Conservation (phyloP, 306 rosid genomes). For the Acacia melanoxylon region DNA sequence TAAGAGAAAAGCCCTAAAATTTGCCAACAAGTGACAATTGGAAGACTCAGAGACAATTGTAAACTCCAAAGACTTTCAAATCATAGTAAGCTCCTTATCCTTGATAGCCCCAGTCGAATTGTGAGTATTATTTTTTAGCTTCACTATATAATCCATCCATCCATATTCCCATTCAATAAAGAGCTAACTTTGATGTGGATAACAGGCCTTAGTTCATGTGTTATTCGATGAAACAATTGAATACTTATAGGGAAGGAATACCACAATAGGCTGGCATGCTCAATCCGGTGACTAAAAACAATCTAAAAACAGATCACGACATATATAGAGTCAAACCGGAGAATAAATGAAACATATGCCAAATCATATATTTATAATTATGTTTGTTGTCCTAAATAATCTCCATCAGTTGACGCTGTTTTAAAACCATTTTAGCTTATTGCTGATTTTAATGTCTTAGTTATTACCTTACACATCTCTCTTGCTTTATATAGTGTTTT, state of each 20-base stretch:
- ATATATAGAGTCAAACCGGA: too few species aligned
- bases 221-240: neutral
- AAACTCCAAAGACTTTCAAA: neutral
- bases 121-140: neutral
- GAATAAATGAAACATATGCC: neutral
- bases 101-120: neutral
- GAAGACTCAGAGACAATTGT: neutral
- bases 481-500: neutral
- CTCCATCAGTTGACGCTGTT: neutral
- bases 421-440: neutral
- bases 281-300: neutral
- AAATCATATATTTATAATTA: too few species aligned
- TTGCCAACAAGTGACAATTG: neutral
- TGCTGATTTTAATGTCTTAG: neutral
- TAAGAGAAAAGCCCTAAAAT: neutral
- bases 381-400: neutral
- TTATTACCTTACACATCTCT: neutral
- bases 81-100: neutral
- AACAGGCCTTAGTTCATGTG: neutral
- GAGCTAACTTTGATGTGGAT: neutral
- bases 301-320: neutral
- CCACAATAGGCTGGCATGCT: neutral
- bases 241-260: neutral
- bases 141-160: neutral
- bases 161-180: neutral